Evolutionary conservation across 768 basidiomycete genomes (phyloP).

Genomic region (Boletus pseudopeckii): DNA sequence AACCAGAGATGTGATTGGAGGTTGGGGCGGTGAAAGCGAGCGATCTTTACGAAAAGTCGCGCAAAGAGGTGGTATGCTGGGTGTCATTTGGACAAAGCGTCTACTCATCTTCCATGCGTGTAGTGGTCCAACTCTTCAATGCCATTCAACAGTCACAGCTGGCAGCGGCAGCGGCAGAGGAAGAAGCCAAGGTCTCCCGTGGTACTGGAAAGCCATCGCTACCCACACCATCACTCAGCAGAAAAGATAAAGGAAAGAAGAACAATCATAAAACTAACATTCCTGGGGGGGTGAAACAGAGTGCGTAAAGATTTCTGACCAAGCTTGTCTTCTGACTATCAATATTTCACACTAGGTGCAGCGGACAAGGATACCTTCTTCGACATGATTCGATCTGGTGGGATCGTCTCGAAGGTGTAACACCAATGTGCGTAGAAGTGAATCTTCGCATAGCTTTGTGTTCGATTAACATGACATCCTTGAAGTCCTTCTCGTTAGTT

Average conservation of each 20-base stretch:
- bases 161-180: constrained; percentile 47
- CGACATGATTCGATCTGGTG: constrained; percentile 78
- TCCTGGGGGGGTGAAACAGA: constrained; percentile 53
- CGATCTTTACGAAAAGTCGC: constrained; percentile 77
- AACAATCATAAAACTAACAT: constrained; percentile 52
- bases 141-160: constrained; percentile 79
- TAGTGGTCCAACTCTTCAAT: constrained; percentile 86
- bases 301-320: constrained; percentile 35
- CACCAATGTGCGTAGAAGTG: not conserved
- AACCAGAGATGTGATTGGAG: constrained; percentile 71
- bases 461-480: not conserved
- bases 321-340: constrained; percentile 1
- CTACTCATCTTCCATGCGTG: not conserved
- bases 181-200: constrained; percentile 56
- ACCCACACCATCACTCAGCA: constrained; percentile 57
- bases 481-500: not conserved
- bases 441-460: not conserved
- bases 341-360: constrained; percentile 36
- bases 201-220: constrained; percentile 74
- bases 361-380: constrained; percentile 76
- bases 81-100: not conserved
- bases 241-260: constrained; percentile 46
- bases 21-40: constrained; percentile 86
- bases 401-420: constrained; percentile 69
- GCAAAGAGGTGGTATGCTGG: constrained; percentile 69